Evolutionary conservation across 1,284 basidiomycete genomes (phyloP), one percentile per base, ranked within the genome.

Genomic region (Thecaphora thlaspeos): DNA sequence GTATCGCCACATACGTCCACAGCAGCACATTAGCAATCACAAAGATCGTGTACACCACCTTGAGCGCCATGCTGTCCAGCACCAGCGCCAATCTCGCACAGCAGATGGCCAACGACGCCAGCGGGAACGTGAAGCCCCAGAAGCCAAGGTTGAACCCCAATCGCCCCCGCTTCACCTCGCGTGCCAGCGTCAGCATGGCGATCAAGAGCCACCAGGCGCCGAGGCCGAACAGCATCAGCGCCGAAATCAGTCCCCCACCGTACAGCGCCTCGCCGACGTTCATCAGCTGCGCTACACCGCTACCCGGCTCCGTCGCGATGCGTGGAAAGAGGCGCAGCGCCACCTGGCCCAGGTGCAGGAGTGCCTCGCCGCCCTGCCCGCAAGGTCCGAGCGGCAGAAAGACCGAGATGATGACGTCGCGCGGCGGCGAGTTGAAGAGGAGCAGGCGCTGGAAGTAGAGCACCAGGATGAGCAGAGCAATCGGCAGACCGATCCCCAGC

Each of bases 401-500:
- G 23, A 62, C 64, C 15, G 60, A 64, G 42, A 73, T 60, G 57
- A 73, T 73, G 11, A 72, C 61, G 18, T 72, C 71, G 14, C 70
- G 21, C 8, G 71, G 67, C 17, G 70, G 70, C 12, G 39, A 44
- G 42, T 72, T 70, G 64, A 70, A 71, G 30, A 73, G 59, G 15
- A 70, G 41, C 19, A 73, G 50, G 1, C 71, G 56, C 42, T 72
- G 70, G 17, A 72, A 70, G 61, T 73, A 73, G 34, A 73, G 58
- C 3, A 68, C 64, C 4, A 68, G 54, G 8, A 73, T 66, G 22
- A 68, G 43, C 22, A 72, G 39, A 3, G 71, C 68, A 3, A 73
- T 48, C 4, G 63, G 67, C 14, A 73, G 34, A 1, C 71, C 71
- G n/a, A 72, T 62, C 15, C 71, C 71, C 12, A 70, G 42, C 15